These are phyloP conservation scores for Saksenaea vasiformis DNA, from an alignment of 371 early-diverging fungal species.

Conservation along the genomic window DNA sequence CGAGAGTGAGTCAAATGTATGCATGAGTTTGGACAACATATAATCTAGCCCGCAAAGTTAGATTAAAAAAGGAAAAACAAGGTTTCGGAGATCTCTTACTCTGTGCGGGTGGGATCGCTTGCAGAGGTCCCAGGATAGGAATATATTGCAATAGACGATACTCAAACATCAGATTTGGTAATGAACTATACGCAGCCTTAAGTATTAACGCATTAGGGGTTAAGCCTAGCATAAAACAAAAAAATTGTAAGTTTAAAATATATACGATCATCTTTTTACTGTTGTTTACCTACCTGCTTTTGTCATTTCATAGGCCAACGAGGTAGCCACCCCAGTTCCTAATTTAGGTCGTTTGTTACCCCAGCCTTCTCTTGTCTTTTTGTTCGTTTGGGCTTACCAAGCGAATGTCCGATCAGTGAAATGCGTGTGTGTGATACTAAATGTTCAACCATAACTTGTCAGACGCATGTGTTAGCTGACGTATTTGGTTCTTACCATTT, in stretches of 20 bases:
- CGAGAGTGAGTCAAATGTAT: constrained; percentile 44
- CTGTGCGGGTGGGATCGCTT: constrained; percentile 29
- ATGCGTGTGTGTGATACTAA: constrained; percentile 36
- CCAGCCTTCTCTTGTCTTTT: not conserved
- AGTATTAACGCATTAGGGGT: constrained; percentile 43
- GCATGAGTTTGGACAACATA: constrained; percentile 30
- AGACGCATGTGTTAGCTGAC: not conserved
- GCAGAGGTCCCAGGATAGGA: constrained; percentile 41
- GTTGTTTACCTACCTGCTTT: constrained; percentile 22
- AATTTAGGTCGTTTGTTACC: not conserved
- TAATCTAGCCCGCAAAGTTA: constrained; percentile 24
- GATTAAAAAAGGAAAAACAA: not conserved
- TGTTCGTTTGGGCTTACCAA: constrained; percentile 25
- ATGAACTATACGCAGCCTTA: constrained; percentile 46
- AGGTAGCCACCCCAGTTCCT: constrained; percentile 50
- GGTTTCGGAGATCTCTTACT: constrained; percentile 19
- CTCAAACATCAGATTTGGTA: constrained; percentile 45
- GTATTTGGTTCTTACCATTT: constrained; percentile 26
- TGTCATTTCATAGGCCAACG: constrained; percentile 41
- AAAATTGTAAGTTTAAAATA: not conserved
- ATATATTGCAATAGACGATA: constrained; percentile 32
- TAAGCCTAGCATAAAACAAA: constrained; percentile 15
- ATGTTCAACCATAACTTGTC: not conserved
- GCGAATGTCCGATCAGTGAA: constrained; percentile 45
- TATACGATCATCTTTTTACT: not conserved